phyloP scores from a whole-genome alignment of 495 filamentous ascomycete genomes.

The Achaetomiella virescens region DNA sequence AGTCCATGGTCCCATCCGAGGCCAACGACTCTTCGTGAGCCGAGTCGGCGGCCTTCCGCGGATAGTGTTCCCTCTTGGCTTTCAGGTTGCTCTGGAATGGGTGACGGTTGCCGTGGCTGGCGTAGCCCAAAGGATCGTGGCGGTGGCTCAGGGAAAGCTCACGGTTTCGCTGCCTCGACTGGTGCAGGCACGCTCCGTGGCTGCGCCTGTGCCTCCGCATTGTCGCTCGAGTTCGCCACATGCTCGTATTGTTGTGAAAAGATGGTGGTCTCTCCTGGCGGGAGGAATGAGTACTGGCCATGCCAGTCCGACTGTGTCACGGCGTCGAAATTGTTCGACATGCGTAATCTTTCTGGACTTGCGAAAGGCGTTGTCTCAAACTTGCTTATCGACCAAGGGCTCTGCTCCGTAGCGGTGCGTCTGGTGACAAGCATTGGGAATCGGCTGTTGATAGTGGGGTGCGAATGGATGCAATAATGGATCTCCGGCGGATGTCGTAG shows the following conservation, averaged over 20 bases:
- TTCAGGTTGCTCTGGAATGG: conserved; percentile 36
- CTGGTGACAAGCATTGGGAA: conserved; percentile 57
- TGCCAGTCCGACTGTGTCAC: conserved; percentile 56
- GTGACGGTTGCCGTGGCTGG: conserved; percentile 36
- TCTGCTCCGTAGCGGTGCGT: conserved; percentile 51
- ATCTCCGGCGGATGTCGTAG: conserved; percentile 9
- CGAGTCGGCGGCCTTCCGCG: conserved; percentile 34
- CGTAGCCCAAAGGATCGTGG: conserved; percentile 43
- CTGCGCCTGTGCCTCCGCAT: conserved; percentile 38
- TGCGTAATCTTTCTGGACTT: conserved; percentile 50
- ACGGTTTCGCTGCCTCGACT: conserved; percentile 31
- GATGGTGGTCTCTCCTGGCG: conserved; percentile 44
- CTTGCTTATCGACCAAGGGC: conserved; percentile 53
- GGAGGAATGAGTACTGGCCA: conserved; percentile 51
- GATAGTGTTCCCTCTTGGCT: conserved; percentile 33
- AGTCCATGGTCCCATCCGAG: conserved; percentile 37
- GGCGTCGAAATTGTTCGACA: conserved; percentile 52
- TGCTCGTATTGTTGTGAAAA: conserved; percentile 47
- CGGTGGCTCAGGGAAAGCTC: conserved; percentile 35
- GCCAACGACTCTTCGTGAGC: conserved; percentile 41
- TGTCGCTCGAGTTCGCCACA: conserved; percentile 35
- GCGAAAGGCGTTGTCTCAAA: conserved; percentile 47
- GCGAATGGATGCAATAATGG: conserved; percentile 9
- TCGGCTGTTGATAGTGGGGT: conserved; percentile 20
- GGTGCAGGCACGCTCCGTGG: conserved; percentile 35